phyloP scores from a whole-genome alignment of 192 early-diverging fungal genomes.

The Pilobolus umbonatus region DNA sequence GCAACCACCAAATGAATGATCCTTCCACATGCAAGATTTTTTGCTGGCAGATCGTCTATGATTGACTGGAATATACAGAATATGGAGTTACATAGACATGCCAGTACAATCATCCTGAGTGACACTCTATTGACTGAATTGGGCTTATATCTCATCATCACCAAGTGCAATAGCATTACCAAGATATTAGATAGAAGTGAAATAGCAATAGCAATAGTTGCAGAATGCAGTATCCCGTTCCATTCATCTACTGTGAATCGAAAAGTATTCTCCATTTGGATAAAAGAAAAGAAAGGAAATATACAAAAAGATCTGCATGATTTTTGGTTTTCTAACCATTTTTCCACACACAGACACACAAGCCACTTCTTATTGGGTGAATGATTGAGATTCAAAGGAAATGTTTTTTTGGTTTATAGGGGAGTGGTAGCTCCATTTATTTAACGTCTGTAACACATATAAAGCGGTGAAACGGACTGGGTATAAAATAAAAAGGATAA shows the following conservation, averaged over 20 bases:
- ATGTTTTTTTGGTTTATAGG: not conserved
- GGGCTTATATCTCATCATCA: conserved; percentile 2
- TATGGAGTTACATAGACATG: conserved; percentile 2
- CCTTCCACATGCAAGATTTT: not conserved
- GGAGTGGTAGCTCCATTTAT: not conserved
- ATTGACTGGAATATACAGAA: not conserved
- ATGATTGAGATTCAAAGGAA: too few relatives aligned
- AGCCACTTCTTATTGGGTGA: too few relatives aligned
- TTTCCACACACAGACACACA: not conserved
- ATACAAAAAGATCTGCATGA: not conserved
- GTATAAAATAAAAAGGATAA: too few relatives aligned
- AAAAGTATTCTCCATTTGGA: not conserved
- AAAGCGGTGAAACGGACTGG: too few relatives aligned
- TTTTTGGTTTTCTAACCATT: not conserved
- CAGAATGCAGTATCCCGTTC: not conserved
- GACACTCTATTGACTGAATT: conserved; percentile 7
- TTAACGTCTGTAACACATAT: too few relatives aligned
- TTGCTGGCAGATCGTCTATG: not conserved
- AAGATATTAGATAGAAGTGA: not conserved
- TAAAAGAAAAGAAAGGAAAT: not conserved
- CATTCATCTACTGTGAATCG: not conserved
- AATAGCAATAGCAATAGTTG: not conserved
- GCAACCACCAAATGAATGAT: not conserved
- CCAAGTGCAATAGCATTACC: not conserved
- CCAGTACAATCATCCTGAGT: conserved; percentile 7